Evolutionary conservation across 73 alveolate genomes (phyloP), one percentile per base, ranked within the genome.

Genomic region (Paramecium octaurelia): DNA sequence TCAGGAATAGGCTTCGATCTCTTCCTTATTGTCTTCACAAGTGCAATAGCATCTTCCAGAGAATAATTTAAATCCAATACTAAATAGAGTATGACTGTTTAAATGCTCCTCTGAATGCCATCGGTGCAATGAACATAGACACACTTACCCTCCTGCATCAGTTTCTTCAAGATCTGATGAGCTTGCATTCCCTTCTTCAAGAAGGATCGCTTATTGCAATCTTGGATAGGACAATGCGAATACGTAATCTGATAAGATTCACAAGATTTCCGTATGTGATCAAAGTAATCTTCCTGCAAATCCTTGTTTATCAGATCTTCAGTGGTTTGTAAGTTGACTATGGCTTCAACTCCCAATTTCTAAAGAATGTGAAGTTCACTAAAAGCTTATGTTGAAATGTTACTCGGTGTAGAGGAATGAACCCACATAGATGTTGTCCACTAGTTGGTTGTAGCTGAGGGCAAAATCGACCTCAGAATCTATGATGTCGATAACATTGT

Each of bases 121-220:
- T 43, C 46, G 24, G 91, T 80, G 16, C 91, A 80, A 35, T 80
- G 91, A 1, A 80, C 58, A 80, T 80, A 80, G 18, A 80, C 75
- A 8, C 46, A 29, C 11, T 48, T 34, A 20, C 91, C 91, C 14
- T 80, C 18, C 2, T 23, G 27, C 6, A 80, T 23, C 16, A 80
- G 68, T 6, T 80, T 46, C 29, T 27, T 20, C 46, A 80, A 46
- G 31, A 80, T 21, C 8, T 42, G 9, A 80, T 46, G 38, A 24
- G 91, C 91, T 20, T 40, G 27, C 21, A 14, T 20, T 18, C 91
- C 91, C 8, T 40, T 43, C 35, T 48, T 40, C 6, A 80, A 46
- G 18, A 80, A 80, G 4, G 70, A 34, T 35, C 57, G 6, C 18
- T 23, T 44, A 46, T 46, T 48, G 76, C 70, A 40, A 46, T 80